Conservation (phyloP, 2,329 filamentous ascomycete genomes). For the Alternaria tenuissima region DNA sequence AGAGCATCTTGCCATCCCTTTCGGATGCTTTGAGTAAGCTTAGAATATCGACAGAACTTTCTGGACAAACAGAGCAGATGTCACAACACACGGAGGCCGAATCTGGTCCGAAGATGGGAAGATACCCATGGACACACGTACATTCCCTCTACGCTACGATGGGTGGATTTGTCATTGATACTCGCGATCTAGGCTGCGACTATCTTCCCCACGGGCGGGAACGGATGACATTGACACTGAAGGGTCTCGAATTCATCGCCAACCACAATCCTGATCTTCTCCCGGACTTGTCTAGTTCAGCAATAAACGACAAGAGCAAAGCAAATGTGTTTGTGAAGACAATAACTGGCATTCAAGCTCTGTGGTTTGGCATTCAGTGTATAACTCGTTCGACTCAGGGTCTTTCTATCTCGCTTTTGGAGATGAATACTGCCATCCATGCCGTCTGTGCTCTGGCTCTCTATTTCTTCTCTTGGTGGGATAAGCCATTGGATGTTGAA, state of each 20-base stretch:
- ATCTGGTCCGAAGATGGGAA: accelerated
- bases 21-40: no score
- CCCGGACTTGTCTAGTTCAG: neutral
- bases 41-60: no score
- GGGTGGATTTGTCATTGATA: neutral
- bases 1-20: no score
- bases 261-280: accelerated
- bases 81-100: neutral
- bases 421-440: neutral
- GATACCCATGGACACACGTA: neutral
- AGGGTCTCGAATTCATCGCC: accelerated
- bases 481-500: neutral
- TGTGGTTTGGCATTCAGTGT: neutral
- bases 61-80: neutral
- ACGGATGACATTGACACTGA: no score
- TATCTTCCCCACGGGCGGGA: no score
- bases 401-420: neutral
- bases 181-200: no score
- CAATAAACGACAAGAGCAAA: neutral
- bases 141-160: neutral
- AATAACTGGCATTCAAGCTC: no score
- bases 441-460: neutral
- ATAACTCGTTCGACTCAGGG: accelerated
- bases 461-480: neutral
- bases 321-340: no score